These are phyloP conservation scores for Lotus japonicus DNA, from an alignment of 306 rosid genomes.

Conservation along the genomic window DNA sequence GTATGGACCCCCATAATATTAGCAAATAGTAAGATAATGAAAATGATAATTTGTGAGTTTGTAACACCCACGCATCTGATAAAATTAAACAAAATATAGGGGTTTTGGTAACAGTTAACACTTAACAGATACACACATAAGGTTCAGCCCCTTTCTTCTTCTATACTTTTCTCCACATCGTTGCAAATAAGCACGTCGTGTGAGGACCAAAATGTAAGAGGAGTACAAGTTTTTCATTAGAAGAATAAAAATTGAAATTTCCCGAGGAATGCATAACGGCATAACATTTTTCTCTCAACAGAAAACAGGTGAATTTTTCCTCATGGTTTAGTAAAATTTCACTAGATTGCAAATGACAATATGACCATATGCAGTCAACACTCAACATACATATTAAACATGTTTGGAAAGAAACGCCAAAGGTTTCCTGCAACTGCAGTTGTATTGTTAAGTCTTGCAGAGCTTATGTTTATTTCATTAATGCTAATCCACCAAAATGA, in stretches of 20 bases:
- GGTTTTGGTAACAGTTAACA: not conserved
- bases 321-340: not conserved
- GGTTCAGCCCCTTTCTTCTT: not conserved
- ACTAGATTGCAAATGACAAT: not conserved
- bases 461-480: not conserved
- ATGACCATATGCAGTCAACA: not conserved
- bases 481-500: slow-evolving; percentile 1
- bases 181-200: not conserved
- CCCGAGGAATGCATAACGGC: not conserved
- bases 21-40: not conserved
- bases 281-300: not conserved
- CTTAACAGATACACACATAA: not conserved
- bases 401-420: not conserved
- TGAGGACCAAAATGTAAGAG: not conserved
- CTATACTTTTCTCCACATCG: not conserved
- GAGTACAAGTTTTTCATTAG: not conserved
- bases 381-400: not conserved
- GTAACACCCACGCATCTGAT: not conserved
- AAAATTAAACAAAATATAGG: not conserved
- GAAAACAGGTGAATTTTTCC: not conserved
- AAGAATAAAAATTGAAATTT: not conserved
- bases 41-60: not conserved
- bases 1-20: not conserved
- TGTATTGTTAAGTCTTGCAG: not conserved
- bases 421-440: not conserved